These are phyloP conservation scores for Tulasnella calospora DNA, from an alignment of 768 basidiomycete genomes.

Conservation along the genomic window DNA sequence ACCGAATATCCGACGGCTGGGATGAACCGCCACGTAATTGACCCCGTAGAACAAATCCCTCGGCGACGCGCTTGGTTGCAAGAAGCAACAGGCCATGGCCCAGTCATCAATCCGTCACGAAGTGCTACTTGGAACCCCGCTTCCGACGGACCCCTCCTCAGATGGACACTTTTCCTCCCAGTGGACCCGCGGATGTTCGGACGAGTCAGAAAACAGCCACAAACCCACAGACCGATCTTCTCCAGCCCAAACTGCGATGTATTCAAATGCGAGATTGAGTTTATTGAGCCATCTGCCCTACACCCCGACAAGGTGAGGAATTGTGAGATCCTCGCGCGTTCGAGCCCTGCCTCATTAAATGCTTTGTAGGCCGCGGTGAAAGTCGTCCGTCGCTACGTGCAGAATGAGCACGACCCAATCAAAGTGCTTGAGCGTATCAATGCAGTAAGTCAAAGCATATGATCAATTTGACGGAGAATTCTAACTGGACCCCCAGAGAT, in stretches of 20 bases:
- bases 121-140: background rate
- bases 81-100: background rate
- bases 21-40: background rate
- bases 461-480: background rate
- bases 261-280: background rate
- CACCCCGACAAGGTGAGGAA: background rate
- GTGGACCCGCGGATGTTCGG: background rate
- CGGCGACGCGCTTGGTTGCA: background rate
- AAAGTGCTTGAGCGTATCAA: background rate
- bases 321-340: too few relatives aligned
- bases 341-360: too few relatives aligned
- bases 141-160: background rate
- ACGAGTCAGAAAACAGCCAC: background rate
- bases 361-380: background rate
- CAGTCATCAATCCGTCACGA: background rate
- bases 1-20: background rate
- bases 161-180: background rate
- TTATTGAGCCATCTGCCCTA: background rate
- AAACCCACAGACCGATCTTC: background rate
- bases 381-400: background rate
- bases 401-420: background rate
- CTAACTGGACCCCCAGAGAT: background rate
- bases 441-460: background rate
- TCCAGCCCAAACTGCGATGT: background rate
- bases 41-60: background rate